Conservation (phyloP, 164 flowering plant species). For the Brasenia schreberi region DNA sequence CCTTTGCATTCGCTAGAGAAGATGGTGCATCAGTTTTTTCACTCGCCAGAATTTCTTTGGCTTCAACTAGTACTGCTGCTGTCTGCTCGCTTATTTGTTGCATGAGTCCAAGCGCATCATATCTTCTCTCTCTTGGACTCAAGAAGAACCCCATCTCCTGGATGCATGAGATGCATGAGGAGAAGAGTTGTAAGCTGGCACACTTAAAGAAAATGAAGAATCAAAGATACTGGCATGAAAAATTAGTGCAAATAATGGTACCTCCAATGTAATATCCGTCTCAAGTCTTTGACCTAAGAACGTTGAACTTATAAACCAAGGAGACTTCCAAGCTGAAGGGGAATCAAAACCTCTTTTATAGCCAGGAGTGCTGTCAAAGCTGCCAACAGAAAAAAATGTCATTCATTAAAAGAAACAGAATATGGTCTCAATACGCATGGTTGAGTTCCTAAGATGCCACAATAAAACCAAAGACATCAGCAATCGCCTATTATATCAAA, state of each 20-base stretch:
- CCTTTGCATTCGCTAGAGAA: conserved; percentile 10
- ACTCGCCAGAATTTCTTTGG: conserved; percentile 63
- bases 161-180: conserved; percentile 3
- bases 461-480: neutral
- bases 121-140: conserved; percentile 73
- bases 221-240: neutral
- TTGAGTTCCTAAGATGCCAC: neutral
- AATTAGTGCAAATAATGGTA: conserved; percentile 6
- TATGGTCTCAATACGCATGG: neutral
- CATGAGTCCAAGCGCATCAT: conserved; percentile 84
- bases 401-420: neutral
- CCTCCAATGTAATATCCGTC: conserved; percentile 79
- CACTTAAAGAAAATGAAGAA: neutral
- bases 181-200: neutral
- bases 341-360: conserved; percentile 69
- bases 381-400: conserved; percentile 11
- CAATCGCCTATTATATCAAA: neutral
- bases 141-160: conserved; percentile 67
- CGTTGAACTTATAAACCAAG: conserved; percentile 49
- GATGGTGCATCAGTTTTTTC: conserved; percentile 33
- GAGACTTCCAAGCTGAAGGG: conserved; percentile 96
- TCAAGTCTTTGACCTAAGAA: conserved; percentile 55
- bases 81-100: conserved; percentile 69
- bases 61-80: conserved; percentile 60
- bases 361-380: conserved; percentile 65